Evolutionary conservation across 805 yeast species (phyloP).

Genomic region (Myxozyma geophila): DNA sequence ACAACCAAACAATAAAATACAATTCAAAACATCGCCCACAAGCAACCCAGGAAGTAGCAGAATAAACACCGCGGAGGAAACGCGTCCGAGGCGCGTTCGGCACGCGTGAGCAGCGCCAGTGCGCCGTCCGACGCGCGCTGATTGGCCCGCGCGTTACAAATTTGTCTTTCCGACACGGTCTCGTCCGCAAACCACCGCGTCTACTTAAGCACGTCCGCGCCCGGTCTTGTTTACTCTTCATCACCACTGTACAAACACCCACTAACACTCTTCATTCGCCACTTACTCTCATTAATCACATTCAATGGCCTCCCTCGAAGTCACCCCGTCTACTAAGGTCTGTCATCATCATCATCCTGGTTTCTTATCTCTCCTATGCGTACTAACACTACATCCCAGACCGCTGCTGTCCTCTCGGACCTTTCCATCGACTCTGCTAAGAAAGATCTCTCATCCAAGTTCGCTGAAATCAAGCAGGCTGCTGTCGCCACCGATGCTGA

Average conservation of each 20-base stretch:
- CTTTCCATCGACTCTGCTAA: conserved; percentile 32
- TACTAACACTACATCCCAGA: conserved; percentile 13
- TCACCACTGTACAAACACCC: not conserved
- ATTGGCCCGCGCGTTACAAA: conserved; percentile 19
- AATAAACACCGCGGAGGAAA: not conserved
- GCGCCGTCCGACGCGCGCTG: conserved; percentile 2
- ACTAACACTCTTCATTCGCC: not conserved
- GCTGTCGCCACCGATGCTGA: conserved; percentile 13
- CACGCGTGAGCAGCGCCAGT: conserved; percentile 17
- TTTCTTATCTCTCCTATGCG: not conserved
- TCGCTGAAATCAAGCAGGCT: conserved; percentile 10
- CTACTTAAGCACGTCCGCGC: conserved; percentile 8
- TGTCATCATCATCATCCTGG: not conserved
- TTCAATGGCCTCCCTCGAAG: conserved; percentile 27
- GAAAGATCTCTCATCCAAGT: conserved; percentile 27
- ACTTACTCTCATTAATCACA: not conserved
- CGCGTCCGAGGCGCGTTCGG: conserved; percentile 19
- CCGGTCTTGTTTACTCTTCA: conserved; percentile 1
- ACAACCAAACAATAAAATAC: no score
- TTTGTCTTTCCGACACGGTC: conserved; percentile 9
- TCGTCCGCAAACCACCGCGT: conserved; percentile 3
- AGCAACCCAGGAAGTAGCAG: not conserved
- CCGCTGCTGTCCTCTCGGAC: conserved; percentile 35
- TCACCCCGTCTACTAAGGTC: conserved; percentile 36
- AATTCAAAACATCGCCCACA: not conserved